Evolutionary conservation across 1,284 basidiomycete species (phyloP).

Genomic region (Pyrrhoderma noxium): DNA sequence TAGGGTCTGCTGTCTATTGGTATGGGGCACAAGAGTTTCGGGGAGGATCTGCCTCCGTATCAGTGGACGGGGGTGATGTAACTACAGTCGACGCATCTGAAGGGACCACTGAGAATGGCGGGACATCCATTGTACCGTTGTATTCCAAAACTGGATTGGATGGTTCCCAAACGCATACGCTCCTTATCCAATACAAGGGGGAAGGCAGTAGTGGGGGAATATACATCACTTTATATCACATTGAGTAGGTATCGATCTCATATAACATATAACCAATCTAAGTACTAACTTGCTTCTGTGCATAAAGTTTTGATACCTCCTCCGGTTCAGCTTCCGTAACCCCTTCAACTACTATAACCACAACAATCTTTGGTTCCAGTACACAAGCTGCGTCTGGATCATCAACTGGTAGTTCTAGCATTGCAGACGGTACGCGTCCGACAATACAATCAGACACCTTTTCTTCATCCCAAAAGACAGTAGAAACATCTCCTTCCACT

Average conservation of each 20-base stretch:
- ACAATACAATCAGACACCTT: no score
- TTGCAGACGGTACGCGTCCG: no score
- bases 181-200: not conserved
- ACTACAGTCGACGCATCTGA: not conserved
- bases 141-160: not conserved
- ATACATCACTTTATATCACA: not conserved
- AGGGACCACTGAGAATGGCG: not conserved
- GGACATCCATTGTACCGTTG: not conserved
- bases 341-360: no score
- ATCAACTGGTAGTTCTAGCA: no score
- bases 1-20: not conserved
- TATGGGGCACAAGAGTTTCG: not conserved
- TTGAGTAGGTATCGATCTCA: not conserved
- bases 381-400: no score
- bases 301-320: no score
- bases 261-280: no score
- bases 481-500: no score
- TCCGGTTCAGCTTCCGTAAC: no score
- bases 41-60: not conserved
- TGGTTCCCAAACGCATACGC: not conserved
- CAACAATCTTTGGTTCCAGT: no score
- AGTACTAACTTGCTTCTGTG: no score
- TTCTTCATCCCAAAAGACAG: no score
- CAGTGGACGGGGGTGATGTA: not conserved
- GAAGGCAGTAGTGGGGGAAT: not conserved